phyloP scores from a whole-genome alignment of 495 filamentous ascomycete genomes.

The Penicillium odoratum region DNA sequence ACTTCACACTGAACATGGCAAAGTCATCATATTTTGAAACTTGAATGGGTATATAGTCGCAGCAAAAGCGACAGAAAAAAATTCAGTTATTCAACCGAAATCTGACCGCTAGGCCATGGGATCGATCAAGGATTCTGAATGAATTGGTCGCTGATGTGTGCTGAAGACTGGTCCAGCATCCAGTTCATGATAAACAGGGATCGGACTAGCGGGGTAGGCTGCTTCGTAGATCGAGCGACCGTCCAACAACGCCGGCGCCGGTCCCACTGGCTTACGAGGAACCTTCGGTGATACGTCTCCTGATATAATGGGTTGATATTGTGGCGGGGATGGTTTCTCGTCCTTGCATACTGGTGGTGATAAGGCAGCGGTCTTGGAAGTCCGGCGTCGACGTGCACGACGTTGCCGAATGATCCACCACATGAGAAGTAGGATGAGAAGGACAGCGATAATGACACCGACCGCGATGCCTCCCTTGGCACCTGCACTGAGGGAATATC shows the following conservation, averaged over 20 bases:
- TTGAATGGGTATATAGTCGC: background rate
- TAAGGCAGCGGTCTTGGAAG: background rate
- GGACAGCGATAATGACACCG: conserved; percentile 28
- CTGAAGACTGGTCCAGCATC: conserved; percentile 23
- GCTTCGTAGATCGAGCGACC: conserved; percentile 24
- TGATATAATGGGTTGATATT: background rate
- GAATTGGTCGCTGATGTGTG: conserved; percentile 23
- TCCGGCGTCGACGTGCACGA: conserved; percentile 4
- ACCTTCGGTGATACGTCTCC: conserved; percentile 9
- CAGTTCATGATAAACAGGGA: conserved; percentile 21
- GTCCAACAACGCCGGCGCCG: conserved; percentile 16
- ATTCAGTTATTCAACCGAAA: background rate
- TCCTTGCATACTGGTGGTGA: background rate
- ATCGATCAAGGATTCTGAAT: conserved; percentile 26
- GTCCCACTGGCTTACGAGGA: conserved; percentile 20
- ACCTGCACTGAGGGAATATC: conserved; percentile 24
- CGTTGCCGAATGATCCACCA: conserved; percentile 26
- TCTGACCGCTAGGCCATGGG: background rate
- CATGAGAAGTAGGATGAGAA: conserved; percentile 25
- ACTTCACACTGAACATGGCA: too few relatives aligned
- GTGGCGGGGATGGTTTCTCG: background rate
- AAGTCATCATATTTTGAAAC: background rate
- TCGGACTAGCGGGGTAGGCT: conserved; percentile 8
- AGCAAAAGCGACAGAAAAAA: background rate
- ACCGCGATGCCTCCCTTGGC: conserved; percentile 36